Evolutionary conservation across 2,329 filamentous ascomycete species (phyloP).

Genomic region (Emergomyces orientalis): DNA sequence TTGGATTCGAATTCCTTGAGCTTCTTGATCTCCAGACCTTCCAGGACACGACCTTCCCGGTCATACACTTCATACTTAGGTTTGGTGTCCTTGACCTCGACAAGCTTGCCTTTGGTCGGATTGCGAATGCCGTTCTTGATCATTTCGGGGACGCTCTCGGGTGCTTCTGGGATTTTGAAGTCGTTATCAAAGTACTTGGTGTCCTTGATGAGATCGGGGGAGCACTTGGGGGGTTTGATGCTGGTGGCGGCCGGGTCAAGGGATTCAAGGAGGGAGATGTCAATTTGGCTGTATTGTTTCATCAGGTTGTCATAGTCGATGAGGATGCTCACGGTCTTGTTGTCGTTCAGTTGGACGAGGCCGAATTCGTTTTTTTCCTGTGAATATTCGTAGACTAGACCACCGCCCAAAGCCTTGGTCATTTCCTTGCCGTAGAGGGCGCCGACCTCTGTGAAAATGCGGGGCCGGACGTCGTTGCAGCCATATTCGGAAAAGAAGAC

Average conservation of each 20-base stretch:
- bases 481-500: conserved; percentile 61
- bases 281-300: conserved; percentile 63
- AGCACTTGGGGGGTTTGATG: conserved; percentile 55
- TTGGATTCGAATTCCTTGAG: conserved; percentile 47
- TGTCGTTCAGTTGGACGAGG: conserved; percentile 53
- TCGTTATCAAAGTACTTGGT: conserved; percentile 59
- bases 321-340: conserved; percentile 50
- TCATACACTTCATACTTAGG: conserved; percentile 51
- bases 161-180: conserved; percentile 65
- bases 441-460: conserved; percentile 52
- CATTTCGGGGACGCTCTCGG: conserved; percentile 58
- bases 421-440: conserved; percentile 53
- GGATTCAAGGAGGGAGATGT: conserved; percentile 58
- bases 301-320: conserved; percentile 65
- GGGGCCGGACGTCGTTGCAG: conserved; percentile 51
- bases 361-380: conserved; percentile 42
- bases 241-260: conserved; percentile 49
- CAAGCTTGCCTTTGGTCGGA: conserved; percentile 55
- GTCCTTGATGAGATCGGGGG: conserved; percentile 54
- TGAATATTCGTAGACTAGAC: conserved; percentile 45
- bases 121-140: conserved; percentile 66
- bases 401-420: conserved; percentile 50
- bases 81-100: conserved; percentile 47
- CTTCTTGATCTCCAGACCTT: conserved; percentile 51
- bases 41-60: conserved; percentile 49